A percentile compares a stretch with the other conserved stretches of the same genome.
Conservation (phyloP, 1,284 basidiomycete species). For the Microbotryomycetes sp. region DNA sequence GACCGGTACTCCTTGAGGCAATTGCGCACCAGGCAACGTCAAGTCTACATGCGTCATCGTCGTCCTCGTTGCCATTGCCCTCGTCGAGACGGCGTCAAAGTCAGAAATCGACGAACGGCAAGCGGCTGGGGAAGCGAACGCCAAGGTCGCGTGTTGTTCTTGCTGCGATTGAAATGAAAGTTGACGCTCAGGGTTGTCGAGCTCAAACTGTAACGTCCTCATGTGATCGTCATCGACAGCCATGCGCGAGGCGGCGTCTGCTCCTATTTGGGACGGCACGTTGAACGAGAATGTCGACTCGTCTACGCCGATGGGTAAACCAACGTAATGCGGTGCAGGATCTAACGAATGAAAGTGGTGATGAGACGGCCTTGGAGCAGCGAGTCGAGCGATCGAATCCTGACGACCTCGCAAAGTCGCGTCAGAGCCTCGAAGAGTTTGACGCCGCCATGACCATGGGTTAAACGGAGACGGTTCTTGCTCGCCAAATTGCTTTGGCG, state of each 20-base stretch:
- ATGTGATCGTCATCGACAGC: not conserved
- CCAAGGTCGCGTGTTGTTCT: not conserved
- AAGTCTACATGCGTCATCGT: not conserved
- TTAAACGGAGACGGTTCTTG: not conserved
- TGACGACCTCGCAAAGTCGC: too few species aligned
- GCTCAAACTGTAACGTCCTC: not conserved
- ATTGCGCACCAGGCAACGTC: not conserved
- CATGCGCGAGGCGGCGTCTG: not conserved
- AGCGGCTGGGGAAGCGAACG: not conserved
- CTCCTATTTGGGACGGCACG: too few species aligned
- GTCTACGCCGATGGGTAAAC: not conserved
- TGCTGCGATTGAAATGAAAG: not conserved
- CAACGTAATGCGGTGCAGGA: not conserved
- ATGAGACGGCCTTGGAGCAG: not conserved
- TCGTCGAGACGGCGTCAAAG: constrained; percentile 3
- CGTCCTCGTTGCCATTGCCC: not conserved
- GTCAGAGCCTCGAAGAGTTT: too few species aligned
- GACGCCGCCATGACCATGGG: not conserved
- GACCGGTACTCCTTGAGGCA: not conserved
- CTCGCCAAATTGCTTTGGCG: not conserved
- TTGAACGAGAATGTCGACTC: not conserved
- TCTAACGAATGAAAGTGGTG: not conserved
- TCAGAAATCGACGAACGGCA: not conserved
- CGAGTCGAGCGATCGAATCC: not conserved
- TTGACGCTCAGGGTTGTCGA: not conserved